Conservation (phyloP, 495 filamentous ascomycete species). For the Elasticomyces elasticus region DNA sequence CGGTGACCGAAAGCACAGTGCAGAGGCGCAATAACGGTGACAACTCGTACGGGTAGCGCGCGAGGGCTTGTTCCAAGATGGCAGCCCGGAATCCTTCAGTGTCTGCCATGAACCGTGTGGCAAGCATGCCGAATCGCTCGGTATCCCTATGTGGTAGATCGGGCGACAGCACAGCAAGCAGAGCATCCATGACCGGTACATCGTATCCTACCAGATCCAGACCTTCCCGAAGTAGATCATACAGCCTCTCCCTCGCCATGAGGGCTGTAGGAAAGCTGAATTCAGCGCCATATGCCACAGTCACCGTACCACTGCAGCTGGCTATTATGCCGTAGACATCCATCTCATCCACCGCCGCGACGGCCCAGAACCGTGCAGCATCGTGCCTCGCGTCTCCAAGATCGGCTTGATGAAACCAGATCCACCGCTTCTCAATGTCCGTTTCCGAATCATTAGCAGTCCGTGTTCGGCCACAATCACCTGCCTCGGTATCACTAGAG, state of each 20-base stretch:
- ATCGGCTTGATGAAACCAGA: background rate
- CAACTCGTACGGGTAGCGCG: constrained; percentile 79
- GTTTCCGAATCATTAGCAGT: background rate
- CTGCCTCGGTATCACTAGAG: constrained; percentile 6
- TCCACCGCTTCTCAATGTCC: constrained; percentile 7
- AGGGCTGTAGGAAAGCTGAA: constrained; percentile 15
- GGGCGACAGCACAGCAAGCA: constrained; percentile 50
- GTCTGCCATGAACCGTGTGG: constrained; percentile 45
- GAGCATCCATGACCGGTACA: constrained; percentile 51
- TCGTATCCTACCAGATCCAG: constrained; percentile 53
- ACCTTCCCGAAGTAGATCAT: constrained; percentile 54
- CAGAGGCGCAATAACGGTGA: constrained; percentile 65
- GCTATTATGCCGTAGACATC: constrained; percentile 9
- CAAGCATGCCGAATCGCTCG: constrained; percentile 25
- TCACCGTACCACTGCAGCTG: background rate
- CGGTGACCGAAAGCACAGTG: constrained; percentile 22
- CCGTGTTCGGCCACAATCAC: background rate
- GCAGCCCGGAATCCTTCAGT: constrained; percentile 43
- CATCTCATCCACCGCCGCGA: constrained; percentile 5
- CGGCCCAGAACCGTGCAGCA: constrained; percentile 3
- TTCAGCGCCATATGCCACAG: background rate
- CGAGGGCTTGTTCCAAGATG: constrained; percentile 39
- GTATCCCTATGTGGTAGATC: constrained; percentile 14
- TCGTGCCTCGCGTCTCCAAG: constrained; percentile 8
- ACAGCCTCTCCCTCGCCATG: constrained; percentile 48